A percentile compares a stretch with the other conserved stretches of the same genome.
phyloP scores from a whole-genome alignment of 2,329 filamentous ascomycete genomes.

The Cordyceps farinosa region DNA sequence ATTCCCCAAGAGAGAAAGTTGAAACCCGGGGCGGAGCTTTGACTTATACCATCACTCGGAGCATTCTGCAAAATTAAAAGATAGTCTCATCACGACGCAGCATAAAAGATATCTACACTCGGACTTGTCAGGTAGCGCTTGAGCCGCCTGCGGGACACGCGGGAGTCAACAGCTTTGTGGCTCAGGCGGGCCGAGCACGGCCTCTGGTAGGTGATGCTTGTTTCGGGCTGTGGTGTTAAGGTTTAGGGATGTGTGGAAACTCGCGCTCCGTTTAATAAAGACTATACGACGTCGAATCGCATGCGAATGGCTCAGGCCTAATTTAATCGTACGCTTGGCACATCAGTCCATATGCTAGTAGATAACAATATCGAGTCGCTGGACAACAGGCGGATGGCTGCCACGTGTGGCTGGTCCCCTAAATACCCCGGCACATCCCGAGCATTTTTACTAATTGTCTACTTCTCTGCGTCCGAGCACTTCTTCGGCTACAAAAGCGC shows the following conservation, averaged over 20 bases:
- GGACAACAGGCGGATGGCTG: background rate
- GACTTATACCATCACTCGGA: background rate
- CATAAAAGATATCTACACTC: background rate
- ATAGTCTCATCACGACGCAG: background rate
- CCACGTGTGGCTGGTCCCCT: background rate
- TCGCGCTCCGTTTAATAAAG: background rate
- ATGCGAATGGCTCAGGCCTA: background rate
- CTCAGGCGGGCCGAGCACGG: conserved; percentile 5
- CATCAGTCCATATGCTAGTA: too few species aligned
- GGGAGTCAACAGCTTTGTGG: background rate
- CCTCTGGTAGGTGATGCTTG: background rate
- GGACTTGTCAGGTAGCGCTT: background rate
- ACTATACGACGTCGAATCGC: background rate
- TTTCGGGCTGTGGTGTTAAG: background rate
- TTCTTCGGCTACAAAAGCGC: background rate
- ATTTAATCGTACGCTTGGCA: background rate
- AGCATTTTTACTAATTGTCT: too few species aligned
- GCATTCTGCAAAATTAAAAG: background rate
- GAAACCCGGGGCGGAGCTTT: background rate
- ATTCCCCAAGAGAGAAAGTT: background rate
- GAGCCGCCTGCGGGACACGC: background rate
- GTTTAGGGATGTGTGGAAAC: background rate
- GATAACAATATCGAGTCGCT: background rate
- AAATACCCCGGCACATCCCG: too few species aligned
- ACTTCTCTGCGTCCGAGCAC: background rate